Conservation (phyloP, 768 basidiomycete genomes). For the Cytidiella melzeri region DNA sequence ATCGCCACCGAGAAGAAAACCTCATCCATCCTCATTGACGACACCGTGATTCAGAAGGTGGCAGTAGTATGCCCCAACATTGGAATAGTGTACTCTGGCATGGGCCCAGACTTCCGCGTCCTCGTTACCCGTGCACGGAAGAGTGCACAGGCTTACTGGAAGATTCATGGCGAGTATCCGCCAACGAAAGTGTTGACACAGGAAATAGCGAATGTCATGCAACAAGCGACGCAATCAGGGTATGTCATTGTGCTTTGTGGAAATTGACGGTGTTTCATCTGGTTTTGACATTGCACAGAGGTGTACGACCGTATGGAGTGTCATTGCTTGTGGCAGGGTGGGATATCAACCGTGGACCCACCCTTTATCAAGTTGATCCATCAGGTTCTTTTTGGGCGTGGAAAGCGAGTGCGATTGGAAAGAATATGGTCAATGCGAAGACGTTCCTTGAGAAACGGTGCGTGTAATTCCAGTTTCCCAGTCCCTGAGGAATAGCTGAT, state of each 20-base stretch:
- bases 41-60: conserved; percentile 96
- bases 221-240: conserved; percentile 98
- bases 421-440: conserved; percentile 99
- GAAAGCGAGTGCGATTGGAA: conserved; percentile 99
- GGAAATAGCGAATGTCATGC: conserved; percentile 97
- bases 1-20: conserved; percentile 99
- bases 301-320: conserved; percentile 98
- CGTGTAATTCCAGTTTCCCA: conserved; percentile 22
- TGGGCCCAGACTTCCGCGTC: conserved; percentile 98
- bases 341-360: conserved; percentile 91
- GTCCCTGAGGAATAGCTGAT: conserved; percentile 1
- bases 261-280: conserved; percentile 1
- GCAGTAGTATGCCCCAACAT: conserved; percentile 98
- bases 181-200: conserved; percentile 94
- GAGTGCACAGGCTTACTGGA: conserved; percentile 99
- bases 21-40: conserved; percentile 95
- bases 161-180: conserved; percentile 97
- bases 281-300: conserved; percentile 47
- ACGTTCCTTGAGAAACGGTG: conserved; percentile 99
- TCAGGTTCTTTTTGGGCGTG: conserved; percentile 99
- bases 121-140: conserved; percentile 92
- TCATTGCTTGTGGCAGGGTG: conserved; percentile 96
- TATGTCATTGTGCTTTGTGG: conserved; percentile 33
- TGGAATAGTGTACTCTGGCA: conserved; percentile 98
- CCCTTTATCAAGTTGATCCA: conserved; percentile 98